Evolutionary conservation across 805 yeast genomes (phyloP).

Genomic region (Candida insectalens): DNA sequence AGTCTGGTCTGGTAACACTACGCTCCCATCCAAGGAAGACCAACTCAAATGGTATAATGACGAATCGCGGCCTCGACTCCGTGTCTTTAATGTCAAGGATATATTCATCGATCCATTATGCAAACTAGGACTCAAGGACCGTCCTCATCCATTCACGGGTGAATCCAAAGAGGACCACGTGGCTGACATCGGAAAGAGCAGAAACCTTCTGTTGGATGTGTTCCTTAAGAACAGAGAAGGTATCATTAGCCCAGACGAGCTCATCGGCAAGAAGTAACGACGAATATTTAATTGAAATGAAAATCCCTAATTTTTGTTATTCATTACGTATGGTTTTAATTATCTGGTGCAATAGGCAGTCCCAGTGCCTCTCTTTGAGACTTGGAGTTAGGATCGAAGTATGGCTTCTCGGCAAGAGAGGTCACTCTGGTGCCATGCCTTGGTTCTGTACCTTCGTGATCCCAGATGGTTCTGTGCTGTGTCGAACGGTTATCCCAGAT

Average conservation of each 20-base stretch:
- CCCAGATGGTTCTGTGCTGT: slow-evolving; percentile 36
- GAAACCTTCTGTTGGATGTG: too few relatives aligned
- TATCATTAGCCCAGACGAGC: too few relatives aligned
- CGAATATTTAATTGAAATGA: too few relatives aligned
- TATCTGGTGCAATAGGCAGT: slow-evolving; percentile 12
- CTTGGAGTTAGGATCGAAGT: slow-evolving; percentile 37
- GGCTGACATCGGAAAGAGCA: slow-evolving; percentile 7
- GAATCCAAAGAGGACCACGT: slow-evolving; percentile 9
- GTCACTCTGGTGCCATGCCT: slow-evolving; percentile 49
- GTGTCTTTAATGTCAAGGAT: slow-evolving; percentile 3
- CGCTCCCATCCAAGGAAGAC: slow-evolving; percentile 31
- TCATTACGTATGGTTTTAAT: too few relatives aligned
- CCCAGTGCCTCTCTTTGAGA: slow-evolving; percentile 44
- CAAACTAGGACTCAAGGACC: slow-evolving; percentile 4
- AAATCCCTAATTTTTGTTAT: too few relatives aligned
- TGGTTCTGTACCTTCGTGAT: slow-evolving; percentile 28
- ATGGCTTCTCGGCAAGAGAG: slow-evolving; percentile 44
- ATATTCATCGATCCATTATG: slow-evolving; percentile 9
- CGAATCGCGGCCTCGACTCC: neutral
- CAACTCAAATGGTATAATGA: slow-evolving; percentile 21
- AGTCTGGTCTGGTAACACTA: slow-evolving; percentile 34
- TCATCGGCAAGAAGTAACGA: too few relatives aligned
- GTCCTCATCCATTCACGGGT: slow-evolving; percentile 12
- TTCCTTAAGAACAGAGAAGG: too few relatives aligned
- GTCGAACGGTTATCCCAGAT: slow-evolving; percentile 41